Conservation (phyloP, 2,329 filamentous ascomycete genomes). For the Colletotrichum tamarilloi region DNA sequence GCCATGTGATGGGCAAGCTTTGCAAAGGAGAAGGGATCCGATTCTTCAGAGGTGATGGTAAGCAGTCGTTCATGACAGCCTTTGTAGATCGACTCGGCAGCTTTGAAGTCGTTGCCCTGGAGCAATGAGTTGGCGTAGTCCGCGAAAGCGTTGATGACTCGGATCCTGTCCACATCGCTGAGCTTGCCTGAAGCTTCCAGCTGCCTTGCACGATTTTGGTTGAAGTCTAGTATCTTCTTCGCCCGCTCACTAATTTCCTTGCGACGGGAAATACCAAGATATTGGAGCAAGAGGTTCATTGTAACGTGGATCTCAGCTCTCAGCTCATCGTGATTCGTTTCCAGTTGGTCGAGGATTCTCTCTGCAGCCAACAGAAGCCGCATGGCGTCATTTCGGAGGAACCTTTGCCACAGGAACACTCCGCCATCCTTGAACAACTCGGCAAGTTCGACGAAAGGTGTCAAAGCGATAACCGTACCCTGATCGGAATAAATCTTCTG, state of each 20-base stretch:
- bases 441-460: conserved; percentile 33
- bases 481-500: conserved; percentile 33
- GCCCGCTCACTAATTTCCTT: conserved; percentile 34
- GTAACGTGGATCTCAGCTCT: conserved; percentile 36
- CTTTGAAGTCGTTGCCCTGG: conserved; percentile 34
- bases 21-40: conserved; percentile 31
- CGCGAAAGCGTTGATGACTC: conserved; percentile 31
- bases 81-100: conserved; percentile 32
- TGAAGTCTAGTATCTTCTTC: conserved; percentile 32
- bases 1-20: conserved; percentile 37
- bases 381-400: conserved; percentile 31
- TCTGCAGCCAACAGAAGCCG: conserved; percentile 35
- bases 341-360: conserved; percentile 33
- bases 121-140: conserved; percentile 36
- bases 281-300: conserved; percentile 35
- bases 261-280: conserved; percentile 34
- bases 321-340: conserved; percentile 29
- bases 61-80: conserved; percentile 21
- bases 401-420: conserved; percentile 37
- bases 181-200: not conserved
- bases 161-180: conserved; percentile 23
- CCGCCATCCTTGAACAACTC: conserved; percentile 37
- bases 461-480: conserved; percentile 2
- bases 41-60: conserved; percentile 22
- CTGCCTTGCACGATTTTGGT: conserved; percentile 11